Base-by-base conservation (phyloP, 2,329 filamentous ascomycete species). In the Apiospora malaysiana region DNA sequence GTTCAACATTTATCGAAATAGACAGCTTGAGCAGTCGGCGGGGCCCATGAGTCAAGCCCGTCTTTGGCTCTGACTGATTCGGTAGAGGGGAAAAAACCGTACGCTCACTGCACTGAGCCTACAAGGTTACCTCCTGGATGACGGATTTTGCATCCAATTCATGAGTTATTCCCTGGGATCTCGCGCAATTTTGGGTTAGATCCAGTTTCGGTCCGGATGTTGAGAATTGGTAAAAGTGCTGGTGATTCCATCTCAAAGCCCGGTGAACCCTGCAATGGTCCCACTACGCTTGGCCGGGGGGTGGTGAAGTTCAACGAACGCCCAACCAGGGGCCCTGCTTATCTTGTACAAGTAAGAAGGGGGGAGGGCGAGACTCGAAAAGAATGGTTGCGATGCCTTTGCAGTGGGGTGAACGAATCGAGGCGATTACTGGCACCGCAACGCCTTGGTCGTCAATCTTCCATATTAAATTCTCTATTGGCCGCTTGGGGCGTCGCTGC, bases 381-480 rank as follows among this genome's bases (percentile, higher is more conserved):
- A 32, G 27, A 63, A 40, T 23, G 37, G 56, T 18, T 63, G 56
- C 56, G 32, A 63, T 40, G 56, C 56, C 56, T 37, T n/a, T 63
- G 56, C 56, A 40, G 56, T 63, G 56, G 56, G 56, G 56, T 63
- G 32, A 63, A 63, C 56, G 56, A 63, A 63, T 27, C 56, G 32
- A 63, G 18, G 27, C 27, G 51, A 59, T 59, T 59, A 9, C 51
- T 59, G 51, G 51, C 51, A 37, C 51, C 37, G 51, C 51, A 59
- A 59, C 51, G 56, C 56, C 56, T 23, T 63, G 56, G 56, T 63
- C 32, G 32, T 63, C 18, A 37, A 63, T 63, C 32, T 63, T 63
- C 56, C 27, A 40, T 63, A 72, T 75, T 76, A 76, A 75, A 73
- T 72, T 76, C 75, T 78, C 73, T 75, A 77, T 77, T 77, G 74